These are phyloP conservation scores for Glycine tomentella DNA, from an alignment of 306 rosid species.

Conservation along the genomic window DNA sequence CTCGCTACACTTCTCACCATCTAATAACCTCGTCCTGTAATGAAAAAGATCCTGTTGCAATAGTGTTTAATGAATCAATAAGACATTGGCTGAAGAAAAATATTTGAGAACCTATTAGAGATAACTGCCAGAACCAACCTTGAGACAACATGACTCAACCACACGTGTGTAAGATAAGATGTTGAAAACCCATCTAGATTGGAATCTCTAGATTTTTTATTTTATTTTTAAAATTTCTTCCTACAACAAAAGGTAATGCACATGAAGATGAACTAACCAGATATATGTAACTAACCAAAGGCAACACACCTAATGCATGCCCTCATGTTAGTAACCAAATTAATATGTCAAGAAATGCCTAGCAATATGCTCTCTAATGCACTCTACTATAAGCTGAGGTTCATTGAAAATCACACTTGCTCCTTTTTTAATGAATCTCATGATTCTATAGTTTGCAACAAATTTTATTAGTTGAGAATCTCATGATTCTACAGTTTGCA, in stretches of 20 bases:
- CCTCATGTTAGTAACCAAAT: not conserved
- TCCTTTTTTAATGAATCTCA: not conserved
- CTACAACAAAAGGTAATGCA: not conserved
- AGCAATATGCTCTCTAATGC: not conserved
- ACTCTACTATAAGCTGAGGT: not conserved
- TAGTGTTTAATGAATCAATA: not conserved
- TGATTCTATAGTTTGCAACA: not conserved
- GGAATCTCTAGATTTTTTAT: not conserved
- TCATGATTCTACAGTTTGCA: not conserved
- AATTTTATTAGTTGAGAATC: too few species aligned
- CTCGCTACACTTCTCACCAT: not conserved
- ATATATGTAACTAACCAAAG: not conserved
- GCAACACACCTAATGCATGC: too few species aligned
- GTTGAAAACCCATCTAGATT: too few species aligned
- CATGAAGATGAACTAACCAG: not conserved
- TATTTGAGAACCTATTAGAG: not conserved
- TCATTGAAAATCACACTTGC: not conserved
- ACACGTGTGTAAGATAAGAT: too few species aligned
- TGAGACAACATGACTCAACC: too few species aligned
- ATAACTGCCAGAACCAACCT: not conserved
- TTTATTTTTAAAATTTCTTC: not conserved
- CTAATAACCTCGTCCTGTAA: constrained; percentile 4
- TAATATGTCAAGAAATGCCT: not conserved
- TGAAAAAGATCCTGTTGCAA: not conserved
- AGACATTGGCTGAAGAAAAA: not conserved